A percentile compares a stretch with the other conserved stretches of the same genome.
These are phyloP conservation scores for Lycium barbarum DNA, from an alignment of 257 asterid genomes.

Conservation along the genomic window DNA sequence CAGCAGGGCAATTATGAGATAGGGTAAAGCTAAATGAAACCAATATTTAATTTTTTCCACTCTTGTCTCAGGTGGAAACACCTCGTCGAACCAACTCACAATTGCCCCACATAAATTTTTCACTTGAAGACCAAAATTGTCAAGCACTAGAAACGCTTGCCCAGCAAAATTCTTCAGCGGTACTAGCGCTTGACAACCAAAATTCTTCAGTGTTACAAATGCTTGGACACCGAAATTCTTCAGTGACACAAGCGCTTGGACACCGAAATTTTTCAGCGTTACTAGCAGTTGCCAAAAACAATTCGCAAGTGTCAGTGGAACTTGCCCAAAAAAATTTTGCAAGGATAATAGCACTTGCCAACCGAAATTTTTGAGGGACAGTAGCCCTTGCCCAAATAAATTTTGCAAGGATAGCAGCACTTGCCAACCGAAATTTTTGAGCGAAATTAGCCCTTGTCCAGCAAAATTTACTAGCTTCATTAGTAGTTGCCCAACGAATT, in stretches of 20 bases:
- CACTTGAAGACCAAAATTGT: not conserved
- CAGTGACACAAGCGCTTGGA: not conserved
- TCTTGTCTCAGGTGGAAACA: slow-evolving; percentile 51
- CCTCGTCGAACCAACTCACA: slow-evolving; percentile 43
- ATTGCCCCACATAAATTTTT: slow-evolving; percentile 7
- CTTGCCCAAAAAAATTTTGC: not conserved
- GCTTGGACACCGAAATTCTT: not conserved
- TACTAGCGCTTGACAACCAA: not conserved
- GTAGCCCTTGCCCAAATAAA: too few species aligned
- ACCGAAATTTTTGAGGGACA: not conserved
- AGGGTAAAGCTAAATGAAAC: slow-evolving; percentile 32
- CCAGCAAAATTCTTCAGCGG: not conserved
- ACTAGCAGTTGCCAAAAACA: not conserved
- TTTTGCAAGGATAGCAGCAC: too few species aligned
- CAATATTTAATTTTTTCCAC: slow-evolving; percentile 39
- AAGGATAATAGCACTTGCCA: not conserved
- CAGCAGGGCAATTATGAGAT: slow-evolving; percentile 23
- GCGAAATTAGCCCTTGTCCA: too few species aligned
- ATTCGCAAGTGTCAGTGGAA: not conserved
- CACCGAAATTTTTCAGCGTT: not conserved
- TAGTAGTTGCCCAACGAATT: too few species aligned
- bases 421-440: too few species aligned
- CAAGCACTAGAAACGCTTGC: not conserved
- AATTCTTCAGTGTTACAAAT: not conserved
- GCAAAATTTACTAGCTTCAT: too few species aligned